Base-by-base conservation (phyloP, 306 rosid species). In the Lathyrus sativus region DNA sequence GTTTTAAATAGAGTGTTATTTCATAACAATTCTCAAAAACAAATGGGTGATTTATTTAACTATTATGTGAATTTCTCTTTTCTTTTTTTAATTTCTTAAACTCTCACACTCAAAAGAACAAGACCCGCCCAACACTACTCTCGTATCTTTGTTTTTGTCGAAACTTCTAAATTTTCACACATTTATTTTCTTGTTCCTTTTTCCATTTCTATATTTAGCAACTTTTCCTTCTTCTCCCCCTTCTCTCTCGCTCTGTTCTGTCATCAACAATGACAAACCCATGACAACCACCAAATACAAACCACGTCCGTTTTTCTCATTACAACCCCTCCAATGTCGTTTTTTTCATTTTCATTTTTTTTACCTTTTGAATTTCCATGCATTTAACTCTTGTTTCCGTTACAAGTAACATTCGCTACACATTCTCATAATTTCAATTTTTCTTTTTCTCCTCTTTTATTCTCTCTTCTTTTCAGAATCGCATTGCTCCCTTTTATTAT, bases 301-400 rank as follows among this genome's bases (percentile, higher is more conserved):
- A 17, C 19, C 56, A 50, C 7, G 49, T 44, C 0, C 19, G 6
- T 18, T 9, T 14, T 46, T 3, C 18, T 44, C 49, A 5, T 44
- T 22, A 6, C 49, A 13, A 13, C 50, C 2, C 6, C 7, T 44
- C 24, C 56, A 49, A 49, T 49, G 28, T 50, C 0, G 6, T 18
- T 50, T 12, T 24, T 12, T 43, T 43, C 15, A 3, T 48, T 48
- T 48, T 6, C 18, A 4, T 46, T 46, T 46, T 48, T 50, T 18
- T 1, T 2, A 35, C 15, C 22, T 46, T 46, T 46, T 46, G 4
- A 50, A 18, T 50, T 50, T 18, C 56, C 28, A 1, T 53, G 83
- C 87, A 65, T 78, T 78, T 71, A 79, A 5, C 45, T 78, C 33
- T 48, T 63, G 37, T 81, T 82, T 84, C 91, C 70, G 86, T 87